A percentile compares a stretch with the other conserved stretches of the same genome.
These are phyloP conservation scores for Ramaria rubella DNA, from an alignment of 768 basidiomycete species.

Conservation along the genomic window DNA sequence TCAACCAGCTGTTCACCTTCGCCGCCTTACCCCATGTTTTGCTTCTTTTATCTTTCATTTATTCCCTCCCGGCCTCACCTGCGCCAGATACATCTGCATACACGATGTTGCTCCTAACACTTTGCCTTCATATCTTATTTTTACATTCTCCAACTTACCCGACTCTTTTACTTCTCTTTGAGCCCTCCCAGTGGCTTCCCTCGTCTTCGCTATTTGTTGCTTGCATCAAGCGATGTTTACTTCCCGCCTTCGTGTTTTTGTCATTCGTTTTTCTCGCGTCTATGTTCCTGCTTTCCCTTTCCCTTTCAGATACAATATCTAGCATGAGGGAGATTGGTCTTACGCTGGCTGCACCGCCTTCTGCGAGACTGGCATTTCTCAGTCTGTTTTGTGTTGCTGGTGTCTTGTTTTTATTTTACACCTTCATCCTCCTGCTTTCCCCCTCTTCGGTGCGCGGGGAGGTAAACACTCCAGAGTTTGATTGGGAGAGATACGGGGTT, in stretches of 20 bases:
- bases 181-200: slow-evolving; percentile 5
- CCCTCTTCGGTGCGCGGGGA: background rate
- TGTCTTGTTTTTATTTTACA: background rate
- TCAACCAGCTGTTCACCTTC: background rate
- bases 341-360: background rate
- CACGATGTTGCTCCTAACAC: background rate
- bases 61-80: background rate
- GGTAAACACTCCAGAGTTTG: background rate
- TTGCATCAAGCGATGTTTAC: background rate
- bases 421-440: background rate
- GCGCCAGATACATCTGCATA: background rate
- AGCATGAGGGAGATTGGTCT: background rate
- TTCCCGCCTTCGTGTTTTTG: slow-evolving; percentile 2
- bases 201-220: background rate
- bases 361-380: background rate
- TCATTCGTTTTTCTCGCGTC: background rate
- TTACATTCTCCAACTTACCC: background rate
- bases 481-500: slow-evolving; percentile 1
- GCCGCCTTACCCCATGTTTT: background rate
- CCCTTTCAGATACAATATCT: background rate
- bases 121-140: slow-evolving; percentile 8
- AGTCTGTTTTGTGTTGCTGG: background rate
- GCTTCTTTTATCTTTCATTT: background rate
- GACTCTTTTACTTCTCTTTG: background rate
- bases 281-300: slow-evolving; percentile 1